phyloP scores from a whole-genome alignment of 2,329 filamentous ascomycete species.

The Stemphylium lycopersici region DNA sequence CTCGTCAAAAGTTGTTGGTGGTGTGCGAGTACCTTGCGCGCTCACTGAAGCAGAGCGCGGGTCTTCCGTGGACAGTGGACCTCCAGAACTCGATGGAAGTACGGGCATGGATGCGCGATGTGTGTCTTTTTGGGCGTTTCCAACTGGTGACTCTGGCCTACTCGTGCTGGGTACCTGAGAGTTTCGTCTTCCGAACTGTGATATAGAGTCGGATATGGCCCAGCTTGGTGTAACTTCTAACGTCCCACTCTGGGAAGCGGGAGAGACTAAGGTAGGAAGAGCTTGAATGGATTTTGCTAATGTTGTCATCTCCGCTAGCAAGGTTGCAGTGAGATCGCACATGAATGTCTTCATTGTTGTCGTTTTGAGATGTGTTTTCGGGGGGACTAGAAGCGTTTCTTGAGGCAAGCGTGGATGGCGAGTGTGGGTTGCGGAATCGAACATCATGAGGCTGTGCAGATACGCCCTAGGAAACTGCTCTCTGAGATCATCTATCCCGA shows the following conservation, averaged over 20 bases:
- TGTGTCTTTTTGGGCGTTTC: slow-evolving; percentile 62
- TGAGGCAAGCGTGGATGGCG: slow-evolving; percentile 58
- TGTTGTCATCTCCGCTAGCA: slow-evolving; percentile 56
- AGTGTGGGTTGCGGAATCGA: slow-evolving; percentile 65
- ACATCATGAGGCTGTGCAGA: slow-evolving; percentile 78
- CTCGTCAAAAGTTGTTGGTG: slow-evolving; percentile 58
- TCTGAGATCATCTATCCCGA: slow-evolving; percentile 73
- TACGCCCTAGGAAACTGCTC: slow-evolving; percentile 77
- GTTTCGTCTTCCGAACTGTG: slow-evolving; percentile 37
- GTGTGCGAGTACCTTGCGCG: slow-evolving; percentile 39
- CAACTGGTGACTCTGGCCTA: slow-evolving; percentile 40
- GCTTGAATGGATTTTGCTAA: slow-evolving; percentile 57
- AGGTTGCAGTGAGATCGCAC: slow-evolving; percentile 52
- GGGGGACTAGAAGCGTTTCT: slow-evolving; percentile 74
- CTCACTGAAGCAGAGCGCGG: slow-evolving; percentile 35
- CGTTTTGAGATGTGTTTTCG: slow-evolving; percentile 68
- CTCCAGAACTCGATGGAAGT: slow-evolving; percentile 51
- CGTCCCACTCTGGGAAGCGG: slow-evolving; percentile 38
- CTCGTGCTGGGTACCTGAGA: slow-evolving; percentile 37
- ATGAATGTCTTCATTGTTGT: slow-evolving; percentile 67
- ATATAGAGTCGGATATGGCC: slow-evolving; percentile 34
- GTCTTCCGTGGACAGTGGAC: slow-evolving; percentile 32
- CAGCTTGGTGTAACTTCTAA: slow-evolving; percentile 37
- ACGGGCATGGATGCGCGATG: slow-evolving; percentile 83
- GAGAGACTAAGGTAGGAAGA: slow-evolving; percentile 68